Evolutionary conservation across 345 rosid species (phyloP).

Genomic region (Citrus sp.): DNA sequence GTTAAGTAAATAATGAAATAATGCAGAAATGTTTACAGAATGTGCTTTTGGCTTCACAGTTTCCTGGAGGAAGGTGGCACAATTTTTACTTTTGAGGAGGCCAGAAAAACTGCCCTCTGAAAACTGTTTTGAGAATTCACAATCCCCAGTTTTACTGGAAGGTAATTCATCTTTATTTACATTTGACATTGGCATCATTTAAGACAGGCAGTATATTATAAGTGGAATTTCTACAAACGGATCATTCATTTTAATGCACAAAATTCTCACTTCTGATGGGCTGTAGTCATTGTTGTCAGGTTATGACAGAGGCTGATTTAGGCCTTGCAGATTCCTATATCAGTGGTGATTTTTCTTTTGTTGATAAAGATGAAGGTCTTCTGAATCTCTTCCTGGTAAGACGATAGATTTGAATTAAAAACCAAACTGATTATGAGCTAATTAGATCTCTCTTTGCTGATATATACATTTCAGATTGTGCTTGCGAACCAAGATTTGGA

Average conservation of each 20-base stretch:
- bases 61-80: slow-evolving; percentile 92
- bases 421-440: not conserved
- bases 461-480: slow-evolving; percentile 47
- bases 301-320: slow-evolving; percentile 60
- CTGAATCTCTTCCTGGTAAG: slow-evolving; percentile 68
- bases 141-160: slow-evolving; percentile 92
- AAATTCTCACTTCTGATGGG: not conserved
- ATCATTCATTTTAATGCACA: not conserved
- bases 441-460: slow-evolving; percentile 35
- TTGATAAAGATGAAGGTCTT: slow-evolving; percentile 74
- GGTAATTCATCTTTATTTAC: slow-evolving; percentile 30
- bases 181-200: not conserved
- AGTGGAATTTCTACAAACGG: not conserved
- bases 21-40: not conserved
- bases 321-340: slow-evolving; percentile 90
- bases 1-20: not conserved
- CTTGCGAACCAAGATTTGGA: slow-evolving; percentile 61
- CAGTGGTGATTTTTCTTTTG: slow-evolving; percentile 83
- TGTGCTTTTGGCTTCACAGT: slow-evolving; percentile 27
- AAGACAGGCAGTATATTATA: not conserved
- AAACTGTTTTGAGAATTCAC: slow-evolving; percentile 60
- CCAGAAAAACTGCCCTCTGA: slow-evolving; percentile 36
- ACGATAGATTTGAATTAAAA: not conserved
- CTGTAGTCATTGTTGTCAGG: not conserved
- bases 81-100: slow-evolving; percentile 58